Evolutionary conservation across 148 eudicot species (phyloP).

Genomic region (Polygonum maritimum): DNA sequence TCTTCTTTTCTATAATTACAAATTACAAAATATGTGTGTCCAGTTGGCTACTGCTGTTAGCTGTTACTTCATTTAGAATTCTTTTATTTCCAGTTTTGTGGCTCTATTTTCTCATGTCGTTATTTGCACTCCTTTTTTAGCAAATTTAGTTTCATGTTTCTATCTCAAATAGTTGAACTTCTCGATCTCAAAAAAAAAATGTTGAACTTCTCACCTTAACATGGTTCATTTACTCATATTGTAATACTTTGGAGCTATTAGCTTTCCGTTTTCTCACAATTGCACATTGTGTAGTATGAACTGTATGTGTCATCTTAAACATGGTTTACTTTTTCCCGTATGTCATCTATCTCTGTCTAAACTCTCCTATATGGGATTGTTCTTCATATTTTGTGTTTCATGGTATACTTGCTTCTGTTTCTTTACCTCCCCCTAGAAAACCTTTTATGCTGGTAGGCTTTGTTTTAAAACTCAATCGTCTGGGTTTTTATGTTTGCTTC

Average conservation of each 20-base stretch:
- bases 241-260: neutral
- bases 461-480: neutral
- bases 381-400: neutral
- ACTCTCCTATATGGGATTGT: neutral
- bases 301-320: neutral
- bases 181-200: too few species aligned
- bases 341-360: neutral
- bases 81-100: neutral
- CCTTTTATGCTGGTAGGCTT: neutral
- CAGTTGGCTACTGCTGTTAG: neutral
- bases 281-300: neutral
- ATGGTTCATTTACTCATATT: neutral
- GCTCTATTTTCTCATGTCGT: neutral
- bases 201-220: too few species aligned
- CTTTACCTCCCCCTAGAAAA: neutral
- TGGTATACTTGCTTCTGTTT: neutral
- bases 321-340: neutral
- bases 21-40: neutral
- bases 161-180: neutral
- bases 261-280: neutral
- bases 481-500: neutral
- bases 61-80: neutral
- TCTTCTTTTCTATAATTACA: neutral
- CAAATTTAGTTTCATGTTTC: neutral
- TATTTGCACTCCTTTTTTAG: neutral